These are phyloP conservation scores for Prunus davidiana DNA, from an alignment of 306 rosid species.

Conservation along the genomic window DNA sequence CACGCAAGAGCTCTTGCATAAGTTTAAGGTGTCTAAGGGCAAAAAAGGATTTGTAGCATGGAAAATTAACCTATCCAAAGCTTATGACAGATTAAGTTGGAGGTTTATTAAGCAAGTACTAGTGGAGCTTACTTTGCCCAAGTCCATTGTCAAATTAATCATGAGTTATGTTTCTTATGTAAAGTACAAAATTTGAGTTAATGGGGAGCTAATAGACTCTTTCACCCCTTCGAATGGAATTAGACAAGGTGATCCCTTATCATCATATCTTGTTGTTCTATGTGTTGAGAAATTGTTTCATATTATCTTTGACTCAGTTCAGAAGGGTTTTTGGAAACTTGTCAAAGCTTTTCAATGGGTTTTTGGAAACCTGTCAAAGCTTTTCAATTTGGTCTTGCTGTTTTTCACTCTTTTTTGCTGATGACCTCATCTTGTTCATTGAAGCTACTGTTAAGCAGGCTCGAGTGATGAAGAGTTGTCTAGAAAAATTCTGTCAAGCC, in stretches of 20 bases:
- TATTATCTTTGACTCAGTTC: not conserved
- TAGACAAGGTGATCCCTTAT: not conserved
- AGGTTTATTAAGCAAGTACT: not conserved
- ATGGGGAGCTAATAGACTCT: not conserved
- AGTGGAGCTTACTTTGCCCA: not conserved
- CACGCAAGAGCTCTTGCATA: not conserved
- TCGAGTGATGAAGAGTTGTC: not conserved
- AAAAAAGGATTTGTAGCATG: not conserved
- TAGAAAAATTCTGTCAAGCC: no score
- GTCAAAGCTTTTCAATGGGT: no score
- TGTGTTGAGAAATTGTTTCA: not conserved
- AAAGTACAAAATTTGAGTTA: not conserved
- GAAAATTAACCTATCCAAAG: not conserved
- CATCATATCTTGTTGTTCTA: not conserved
- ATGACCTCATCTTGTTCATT: not conserved
- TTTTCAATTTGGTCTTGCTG: rapidly evolving
- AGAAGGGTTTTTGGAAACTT: not conserved
- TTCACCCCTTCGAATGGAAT: not conserved
- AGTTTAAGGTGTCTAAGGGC: not conserved
- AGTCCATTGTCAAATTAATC: not conserved
- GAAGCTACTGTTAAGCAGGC: not conserved
- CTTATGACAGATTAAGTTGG: not conserved
- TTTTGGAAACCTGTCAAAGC: not conserved
- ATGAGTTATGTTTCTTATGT: not conserved
- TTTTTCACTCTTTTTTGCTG: not conserved